Evolutionary conservation across 805 yeast genomes (phyloP).

Genomic region (Babjeviella inositovora): DNA sequence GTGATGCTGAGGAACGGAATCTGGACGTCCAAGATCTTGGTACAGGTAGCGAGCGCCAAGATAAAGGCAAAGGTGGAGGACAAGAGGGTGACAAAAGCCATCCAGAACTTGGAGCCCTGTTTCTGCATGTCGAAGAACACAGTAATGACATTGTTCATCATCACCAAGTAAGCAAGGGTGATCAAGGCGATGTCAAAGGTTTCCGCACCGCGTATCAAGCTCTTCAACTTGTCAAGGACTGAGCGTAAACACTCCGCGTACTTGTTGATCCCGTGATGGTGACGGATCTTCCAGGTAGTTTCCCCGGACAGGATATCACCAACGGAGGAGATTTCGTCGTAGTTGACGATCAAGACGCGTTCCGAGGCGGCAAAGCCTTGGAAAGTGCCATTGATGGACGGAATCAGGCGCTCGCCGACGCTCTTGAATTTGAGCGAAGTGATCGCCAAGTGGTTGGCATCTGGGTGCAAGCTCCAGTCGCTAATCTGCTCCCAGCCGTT

Average conservation of each 20-base stretch:
- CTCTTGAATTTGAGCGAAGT: slow-evolving; percentile 44
- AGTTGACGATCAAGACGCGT: slow-evolving; percentile 19
- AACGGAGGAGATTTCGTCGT: slow-evolving; percentile 6
- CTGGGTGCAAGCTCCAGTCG: slow-evolving; percentile 18
- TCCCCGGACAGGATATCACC: slow-evolving; percentile 21
- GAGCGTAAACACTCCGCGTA: slow-evolving; percentile 33
- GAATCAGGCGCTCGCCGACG: slow-evolving; percentile 19
- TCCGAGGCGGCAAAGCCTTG: slow-evolving; percentile 22
- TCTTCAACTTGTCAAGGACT: slow-evolving; percentile 19
- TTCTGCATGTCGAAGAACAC: slow-evolving; percentile 62
- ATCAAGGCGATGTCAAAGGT: slow-evolving; percentile 73
- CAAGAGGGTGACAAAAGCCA: slow-evolving; percentile 63
- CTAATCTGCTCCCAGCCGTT: slow-evolving; percentile 32
- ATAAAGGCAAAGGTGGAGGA: slow-evolving; percentile 75
- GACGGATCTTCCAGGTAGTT: slow-evolving; percentile 45
- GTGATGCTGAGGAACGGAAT: slow-evolving; percentile 63
- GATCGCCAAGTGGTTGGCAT: slow-evolving; percentile 28
- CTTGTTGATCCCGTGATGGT: slow-evolving; percentile 35
- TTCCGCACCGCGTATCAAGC: slow-evolving; percentile 55
- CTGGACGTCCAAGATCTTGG: slow-evolving; percentile 34
- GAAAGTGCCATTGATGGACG: slow-evolving; percentile 20
- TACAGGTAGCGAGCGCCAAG: slow-evolving; percentile 55
- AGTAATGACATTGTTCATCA: slow-evolving; percentile 69
- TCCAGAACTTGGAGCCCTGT: slow-evolving; percentile 78
- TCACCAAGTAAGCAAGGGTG: slow-evolving; percentile 68